Evolutionary conservation across 306 rosid species (phyloP).

Genomic region (Notholithocarpus densiflorus): DNA sequence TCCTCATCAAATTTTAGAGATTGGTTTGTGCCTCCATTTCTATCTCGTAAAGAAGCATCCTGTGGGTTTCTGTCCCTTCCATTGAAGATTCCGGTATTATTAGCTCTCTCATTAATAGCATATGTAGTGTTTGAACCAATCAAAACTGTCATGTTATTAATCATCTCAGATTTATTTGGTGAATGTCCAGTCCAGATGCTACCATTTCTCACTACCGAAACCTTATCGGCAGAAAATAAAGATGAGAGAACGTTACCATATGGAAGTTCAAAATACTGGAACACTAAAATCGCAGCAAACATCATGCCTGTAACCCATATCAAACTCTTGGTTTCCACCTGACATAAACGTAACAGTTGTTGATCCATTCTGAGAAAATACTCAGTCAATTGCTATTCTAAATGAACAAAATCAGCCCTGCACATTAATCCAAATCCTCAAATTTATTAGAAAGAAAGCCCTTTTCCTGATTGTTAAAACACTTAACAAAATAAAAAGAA

Average conservation of each 20-base stretch:
- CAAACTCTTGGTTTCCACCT: constrained; percentile 45
- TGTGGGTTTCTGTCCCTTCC: constrained; percentile 16
- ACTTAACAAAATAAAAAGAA: constrained; percentile 1
- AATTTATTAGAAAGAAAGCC: constrained; percentile 21
- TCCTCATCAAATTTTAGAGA: constrained; percentile 33
- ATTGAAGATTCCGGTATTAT: constrained; percentile 22
- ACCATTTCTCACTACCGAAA: constrained; percentile 19
- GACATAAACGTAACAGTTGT: constrained; percentile 37
- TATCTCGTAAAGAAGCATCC: constrained; percentile 17
- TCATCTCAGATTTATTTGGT: constrained; percentile 20
- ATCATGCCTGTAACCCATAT: constrained; percentile 46
- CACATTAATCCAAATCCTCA: constrained; percentile 9
- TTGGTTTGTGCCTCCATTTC: constrained; percentile 20
- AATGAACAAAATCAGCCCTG: constrained; percentile 45
- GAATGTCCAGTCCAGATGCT: constrained; percentile 24
- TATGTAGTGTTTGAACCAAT: constrained; percentile 28
- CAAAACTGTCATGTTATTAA: constrained; percentile 13
- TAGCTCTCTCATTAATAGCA: constrained; percentile 19
- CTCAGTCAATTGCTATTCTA: constrained; percentile 5
- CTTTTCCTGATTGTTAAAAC: background rate
- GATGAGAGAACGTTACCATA: constrained; percentile 31
- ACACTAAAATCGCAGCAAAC: constrained; percentile 46
- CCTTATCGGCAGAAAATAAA: constrained; percentile 34
- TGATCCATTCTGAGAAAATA: constrained; percentile 52
- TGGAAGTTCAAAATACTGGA: constrained; percentile 57